Conservation (phyloP, 2,329 filamentous ascomycete species). For the Monascus ruber region DNA sequence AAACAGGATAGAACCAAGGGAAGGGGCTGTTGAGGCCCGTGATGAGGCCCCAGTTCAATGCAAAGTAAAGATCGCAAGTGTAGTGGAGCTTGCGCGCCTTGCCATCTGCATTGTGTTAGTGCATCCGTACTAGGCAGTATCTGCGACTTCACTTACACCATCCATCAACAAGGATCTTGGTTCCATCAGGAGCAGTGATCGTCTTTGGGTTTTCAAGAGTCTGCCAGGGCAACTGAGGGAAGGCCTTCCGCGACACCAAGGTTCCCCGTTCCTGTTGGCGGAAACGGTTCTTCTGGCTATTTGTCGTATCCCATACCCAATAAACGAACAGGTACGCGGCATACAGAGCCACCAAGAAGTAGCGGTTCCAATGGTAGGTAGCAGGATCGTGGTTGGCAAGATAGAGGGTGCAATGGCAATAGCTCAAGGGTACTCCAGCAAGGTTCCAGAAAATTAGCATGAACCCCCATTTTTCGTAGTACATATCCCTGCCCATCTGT, state of each 20-base stretch:
- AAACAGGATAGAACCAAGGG: conserved; percentile 80
- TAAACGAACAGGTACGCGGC: conserved; percentile 69
- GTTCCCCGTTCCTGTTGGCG: conserved; percentile 67
- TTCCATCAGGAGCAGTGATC: conserved; percentile 61
- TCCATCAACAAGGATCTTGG: conserved; percentile 69
- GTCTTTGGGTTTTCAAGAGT: conserved; percentile 68
- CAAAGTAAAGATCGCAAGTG: conserved; percentile 68
- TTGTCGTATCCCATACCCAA: conserved; percentile 85
- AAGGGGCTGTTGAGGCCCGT: conserved; percentile 72
- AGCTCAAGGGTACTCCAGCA: conserved; percentile 78
- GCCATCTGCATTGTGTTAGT: conserved; percentile 39
- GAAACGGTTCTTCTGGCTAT: conserved; percentile 91
- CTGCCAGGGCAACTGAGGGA: conserved; percentile 86
- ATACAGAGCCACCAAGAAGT: conserved; percentile 54
- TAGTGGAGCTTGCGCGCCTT: conserved; percentile 73
- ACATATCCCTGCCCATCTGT: conserved; percentile 61
- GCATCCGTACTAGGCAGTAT: conserved; percentile 4
- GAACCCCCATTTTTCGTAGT: conserved; percentile 93
- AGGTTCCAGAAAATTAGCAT: conserved; percentile 98
- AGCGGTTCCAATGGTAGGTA: conserved; percentile 65
- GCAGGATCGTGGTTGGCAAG: conserved; percentile 71
- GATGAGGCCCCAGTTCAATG: conserved; percentile 66
- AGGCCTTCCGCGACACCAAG: conserved; percentile 58
- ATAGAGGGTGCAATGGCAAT: conserved; percentile 89
- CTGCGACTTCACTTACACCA: conserved; percentile 51